Base-by-base conservation (phyloP, 768 basidiomycete genomes). In the Arthromyces matolae region DNA sequence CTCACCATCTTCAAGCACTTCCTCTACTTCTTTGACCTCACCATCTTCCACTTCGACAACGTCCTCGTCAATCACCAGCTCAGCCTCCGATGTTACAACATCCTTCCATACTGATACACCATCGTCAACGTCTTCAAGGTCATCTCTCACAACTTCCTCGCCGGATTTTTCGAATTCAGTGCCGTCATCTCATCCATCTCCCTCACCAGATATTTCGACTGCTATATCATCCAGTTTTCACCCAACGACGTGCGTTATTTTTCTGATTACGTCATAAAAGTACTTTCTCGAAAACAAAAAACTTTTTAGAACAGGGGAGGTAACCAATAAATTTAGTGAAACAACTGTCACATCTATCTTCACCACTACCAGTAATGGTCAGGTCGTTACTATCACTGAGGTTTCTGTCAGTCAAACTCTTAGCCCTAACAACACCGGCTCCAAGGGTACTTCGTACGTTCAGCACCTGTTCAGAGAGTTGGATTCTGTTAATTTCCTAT, bases 391-490 rank as follows among this genome's bases (percentile, higher is more conserved):
- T 1, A 68, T 86, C 49, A 90, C 88, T 0, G 70, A 80, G 56
- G 65, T 81, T 18, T 67, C 80, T 29, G 70, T 79, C n/a, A 89
- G 89, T 58, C 88, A 86, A 16, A 88, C 89, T 14, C 73, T 89
- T 32, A 77, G 69, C 43, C 65, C 79, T 10, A 70, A 83, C 60
- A 69, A 71, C 33, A 58, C 58, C 31, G 66, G 63, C 42, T 60
- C 66, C 10, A 67, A 59, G 35, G 60, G 63, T 45, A 76, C 77
- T 36, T 69, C 79, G 87, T 89, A 63, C 65, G 81, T 66, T 14
- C 58, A 24, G 32, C 33, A 32, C 13, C 20, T 12, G 34, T n/a
- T 38, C 18, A 27, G 14, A 34, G 32, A 45, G 22, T 28, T 29
- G 58, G 40, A 56, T 42, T 20, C 16, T 14, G 33, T 34, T 10